Evolutionary conservation across 805 yeast genomes (phyloP).

Genomic region (Sugiyamaella lignohabitans): DNA sequence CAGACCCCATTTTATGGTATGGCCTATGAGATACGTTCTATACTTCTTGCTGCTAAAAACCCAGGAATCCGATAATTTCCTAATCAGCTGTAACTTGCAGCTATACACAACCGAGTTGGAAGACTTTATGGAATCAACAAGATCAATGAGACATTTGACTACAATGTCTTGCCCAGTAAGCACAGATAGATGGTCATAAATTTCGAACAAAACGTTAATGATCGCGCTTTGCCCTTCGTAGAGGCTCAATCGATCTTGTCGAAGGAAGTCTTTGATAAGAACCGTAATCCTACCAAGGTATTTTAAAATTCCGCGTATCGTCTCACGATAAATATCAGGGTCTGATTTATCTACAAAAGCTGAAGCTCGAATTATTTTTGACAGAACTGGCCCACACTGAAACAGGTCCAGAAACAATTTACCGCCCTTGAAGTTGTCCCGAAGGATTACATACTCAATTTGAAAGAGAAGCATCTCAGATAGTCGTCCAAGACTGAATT

Average conservation of each 20-base stretch:
- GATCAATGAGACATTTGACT: constrained; percentile 37
- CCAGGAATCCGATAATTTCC: constrained; percentile 31
- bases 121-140: constrained; percentile 34
- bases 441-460: not conserved
- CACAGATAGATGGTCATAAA: not conserved
- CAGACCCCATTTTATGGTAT: constrained; percentile 7
- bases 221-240: not conserved
- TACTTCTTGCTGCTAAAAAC: constrained; percentile 21
- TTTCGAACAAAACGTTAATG: not conserved
- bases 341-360: not conserved
- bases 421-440: not conserved
- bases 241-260: not conserved
- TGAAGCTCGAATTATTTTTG: not conserved
- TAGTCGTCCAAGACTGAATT: not conserved
- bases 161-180: constrained; percentile 26
- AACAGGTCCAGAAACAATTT: not conserved
- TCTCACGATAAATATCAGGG: not conserved
- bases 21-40: constrained; percentile 16
- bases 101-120: not conserved
- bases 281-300: not conserved
- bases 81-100: constrained; percentile 51
- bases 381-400: not conserved
- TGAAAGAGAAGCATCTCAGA: not conserved
- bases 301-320: not conserved
- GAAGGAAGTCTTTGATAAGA: not conserved